Conservation (phyloP, 495 filamentous ascomycete species). For the Aspergillus sparsus region DNA sequence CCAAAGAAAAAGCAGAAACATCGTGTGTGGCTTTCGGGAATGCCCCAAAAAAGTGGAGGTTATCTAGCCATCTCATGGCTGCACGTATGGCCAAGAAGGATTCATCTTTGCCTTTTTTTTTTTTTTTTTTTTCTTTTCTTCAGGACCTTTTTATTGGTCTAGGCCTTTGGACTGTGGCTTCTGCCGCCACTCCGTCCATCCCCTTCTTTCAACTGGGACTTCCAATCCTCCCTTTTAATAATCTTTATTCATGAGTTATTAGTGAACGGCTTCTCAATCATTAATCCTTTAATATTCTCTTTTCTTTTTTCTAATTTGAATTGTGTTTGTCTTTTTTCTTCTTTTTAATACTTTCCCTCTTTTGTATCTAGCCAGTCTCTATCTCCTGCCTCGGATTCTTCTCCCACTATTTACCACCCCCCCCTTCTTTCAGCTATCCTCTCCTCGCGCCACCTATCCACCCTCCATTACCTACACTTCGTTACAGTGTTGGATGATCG, state of each 20-base stretch:
- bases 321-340: too few species aligned
- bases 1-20: too few species aligned
- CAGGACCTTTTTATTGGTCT: background rate
- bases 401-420: slow-evolving; percentile 3
- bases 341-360: slow-evolving; percentile 4
- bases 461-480: slow-evolving; percentile 4
- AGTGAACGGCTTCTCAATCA: background rate
- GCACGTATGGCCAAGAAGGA: background rate
- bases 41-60: too few species aligned
- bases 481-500: slow-evolving; percentile 15
- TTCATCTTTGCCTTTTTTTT: background rate
- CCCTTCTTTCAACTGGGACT: background rate
- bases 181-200: background rate
- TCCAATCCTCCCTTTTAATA: too few species aligned
- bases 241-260: too few species aligned
- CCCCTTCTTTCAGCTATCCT: slow-evolving; percentile 3
- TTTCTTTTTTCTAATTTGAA: background rate
- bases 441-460: slow-evolving; percentile 4
- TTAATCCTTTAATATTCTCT: background rate
- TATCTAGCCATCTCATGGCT: background rate
- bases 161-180: too few species aligned
- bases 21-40: too few species aligned
- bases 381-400: slow-evolving; percentile 17
- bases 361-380: slow-evolving; percentile 2
- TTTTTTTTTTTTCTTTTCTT: background rate